Evolutionary conservation across 1,139 yeast genomes (phyloP).

Genomic region (Taphrina wiesneri): DNA sequence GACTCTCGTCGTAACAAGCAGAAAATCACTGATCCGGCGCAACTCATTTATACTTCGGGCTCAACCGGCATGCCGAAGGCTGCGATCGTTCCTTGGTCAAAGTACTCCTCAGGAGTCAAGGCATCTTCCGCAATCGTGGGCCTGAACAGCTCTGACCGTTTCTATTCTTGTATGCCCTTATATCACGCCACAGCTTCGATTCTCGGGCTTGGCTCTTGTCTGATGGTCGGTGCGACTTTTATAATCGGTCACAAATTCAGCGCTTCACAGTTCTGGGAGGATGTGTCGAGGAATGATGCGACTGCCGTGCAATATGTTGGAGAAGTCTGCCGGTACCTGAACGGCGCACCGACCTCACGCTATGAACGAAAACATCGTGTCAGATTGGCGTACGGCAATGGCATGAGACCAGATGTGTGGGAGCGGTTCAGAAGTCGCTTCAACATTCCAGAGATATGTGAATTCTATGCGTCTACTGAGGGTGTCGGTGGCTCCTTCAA

Average conservation of each 20-base stretch:
- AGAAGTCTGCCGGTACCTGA: conserved; percentile 84
- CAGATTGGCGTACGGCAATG: conserved; percentile 83
- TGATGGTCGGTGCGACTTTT: conserved; percentile 65
- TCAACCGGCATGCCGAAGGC: conserved; percentile 96
- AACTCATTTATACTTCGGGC: conserved; percentile 86
- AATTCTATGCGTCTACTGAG: conserved; percentile 92
- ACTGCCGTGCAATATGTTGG: conserved; percentile 93
- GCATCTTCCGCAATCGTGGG: conserved; percentile 71
- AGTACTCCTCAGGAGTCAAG: conserved; percentile 63
- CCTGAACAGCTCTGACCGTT: conserved; percentile 56
- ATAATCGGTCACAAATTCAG: conserved; percentile 82
- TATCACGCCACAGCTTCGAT: conserved; percentile 87
- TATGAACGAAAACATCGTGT: conserved; percentile 71
- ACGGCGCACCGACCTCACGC: conserved; percentile 61
- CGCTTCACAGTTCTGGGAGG: conserved; percentile 86
- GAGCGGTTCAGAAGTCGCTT: conserved; percentile 71
- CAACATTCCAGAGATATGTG: conserved; percentile 74
- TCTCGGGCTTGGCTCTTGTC: conserved; percentile 54
- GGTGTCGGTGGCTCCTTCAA: conserved; percentile 89
- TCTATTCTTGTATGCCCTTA: conserved; percentile 91
- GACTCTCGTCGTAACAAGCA: conserved; percentile 42
- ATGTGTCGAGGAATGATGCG: conserved; percentile 67
- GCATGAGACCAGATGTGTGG: conserved; percentile 93
- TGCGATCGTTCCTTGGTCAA: conserved; percentile 91
- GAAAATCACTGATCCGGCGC: conserved; percentile 54